Evolutionary conservation across 257 asterid species (phyloP), one percentile per base, ranked within the genome.

Genomic region (Plectranthus barbatus): DNA sequence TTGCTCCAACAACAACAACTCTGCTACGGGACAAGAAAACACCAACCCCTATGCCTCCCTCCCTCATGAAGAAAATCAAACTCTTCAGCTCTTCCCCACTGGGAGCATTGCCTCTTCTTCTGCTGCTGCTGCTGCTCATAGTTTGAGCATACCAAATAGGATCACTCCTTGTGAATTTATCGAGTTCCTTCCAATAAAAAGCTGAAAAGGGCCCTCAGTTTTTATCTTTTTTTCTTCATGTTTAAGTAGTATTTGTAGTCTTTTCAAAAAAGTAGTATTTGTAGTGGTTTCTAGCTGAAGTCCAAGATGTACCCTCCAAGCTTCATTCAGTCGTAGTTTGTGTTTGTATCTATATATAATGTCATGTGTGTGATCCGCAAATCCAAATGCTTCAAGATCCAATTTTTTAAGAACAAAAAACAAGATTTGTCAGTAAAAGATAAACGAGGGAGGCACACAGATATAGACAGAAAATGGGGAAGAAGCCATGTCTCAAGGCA

Each of bases 1-100:
- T 12, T 55, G 44, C 58, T 21, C 33, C 48, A 10, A 64, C 17
- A 37, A 69, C 61, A 41, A 49, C 69, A 71, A 46, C 52, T 2
- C 44, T 21, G 37, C 71, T 34, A 47, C 31, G 5, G 31, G 31
- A 26, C 31, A 26, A 26, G 31, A 26, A 26, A 26, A 26, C 31
- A 1, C 31, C 31, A 26, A 26, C 31, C 2, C 5, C 31, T 26
- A 20, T 31, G 50, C 47, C 45, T 34, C 62, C 29, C 1, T 64
- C 31, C 2, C 31, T 1, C 31, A 26, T 26, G 31, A 26, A 26
- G 31, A 26, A 26, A 26, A 70, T 60, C 83, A 59, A 54, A 73
- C 86, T 6, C 95, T 86, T 59, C 74, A 81, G 64, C 80, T 86
- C 3, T 86, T 86, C 54, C 95, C 94, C 0, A 62, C 44, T 0